Base-by-base conservation (phyloP, 768 basidiomycete genomes). In the Tricholoma sp. region DNA sequence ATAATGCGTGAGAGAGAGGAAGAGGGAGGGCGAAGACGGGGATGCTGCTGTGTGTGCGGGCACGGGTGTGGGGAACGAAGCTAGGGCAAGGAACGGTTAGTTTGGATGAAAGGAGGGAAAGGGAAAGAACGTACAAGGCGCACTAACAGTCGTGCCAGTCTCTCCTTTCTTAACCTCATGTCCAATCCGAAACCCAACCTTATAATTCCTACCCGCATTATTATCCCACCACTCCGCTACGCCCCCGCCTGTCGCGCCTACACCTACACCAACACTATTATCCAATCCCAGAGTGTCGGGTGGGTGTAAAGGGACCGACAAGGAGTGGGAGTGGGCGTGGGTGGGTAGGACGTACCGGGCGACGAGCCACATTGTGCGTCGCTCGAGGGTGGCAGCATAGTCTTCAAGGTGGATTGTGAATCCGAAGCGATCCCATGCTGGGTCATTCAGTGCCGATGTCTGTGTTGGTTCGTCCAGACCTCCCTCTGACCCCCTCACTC, bases 191-290 rank as follows among this genome's bases (percentile, higher is more conserved):
- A 98, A 98, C 22, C 72, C 77, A 53, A 97, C 73, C 22, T 80
- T 75, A 75, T 95, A 98, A 68, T 98, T 95, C 60, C 68, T 61
- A 0, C 85, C 86, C 3, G 63, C 71, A 63, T 96, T 96, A 68
- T 94, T 95, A 73, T 98, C 96, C 96, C 96, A 98, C 80, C 88
- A 89, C 74, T 98, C 95, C 1, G 14, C 31, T 32, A n/a, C n/a
- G 24, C 24, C 24, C 24, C 24, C 3, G 24, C 24, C 24, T 8
- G 31, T 6, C n/a, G n/a, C n/a, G 16, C n/a, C n/a, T n/a, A n/a
- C n/a, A n/a, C 35, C 35, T 5, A 14, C 6, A 4, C 14, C 35
- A 14, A 37, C 35, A 16, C 35, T 37, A 37, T 16, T 37, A 37
- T 37, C 35, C 35, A n/a, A 37, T 81, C 81, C 57, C 24, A 27